A percentile compares a stretch with the other conserved stretches of the same genome.
phyloP scores from a whole-genome alignment of 495 filamentous ascomycete species.

The Talaromyces wortmannii region DNA sequence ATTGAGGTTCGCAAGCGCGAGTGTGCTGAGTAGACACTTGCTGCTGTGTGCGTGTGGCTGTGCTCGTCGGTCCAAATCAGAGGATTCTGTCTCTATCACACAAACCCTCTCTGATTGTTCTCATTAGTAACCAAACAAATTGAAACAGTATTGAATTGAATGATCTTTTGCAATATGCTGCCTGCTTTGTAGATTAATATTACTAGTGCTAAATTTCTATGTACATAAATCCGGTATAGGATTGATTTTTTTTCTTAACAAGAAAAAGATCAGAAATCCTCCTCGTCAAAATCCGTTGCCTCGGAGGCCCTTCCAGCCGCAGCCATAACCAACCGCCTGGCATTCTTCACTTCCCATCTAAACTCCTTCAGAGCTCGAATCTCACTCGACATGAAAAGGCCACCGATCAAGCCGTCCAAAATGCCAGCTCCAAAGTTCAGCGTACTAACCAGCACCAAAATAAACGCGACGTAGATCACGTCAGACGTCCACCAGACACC shows the following conservation, averaged over 20 bases:
- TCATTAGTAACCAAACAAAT: background rate
- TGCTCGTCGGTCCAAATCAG: background rate
- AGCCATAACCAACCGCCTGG: constrained; percentile 31
- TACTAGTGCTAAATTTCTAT: background rate
- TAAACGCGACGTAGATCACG: constrained; percentile 69
- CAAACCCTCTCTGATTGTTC: background rate
- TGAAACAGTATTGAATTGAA: background rate
- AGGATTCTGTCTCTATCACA: background rate
- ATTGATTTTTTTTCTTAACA: background rate
- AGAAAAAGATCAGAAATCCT: background rate
- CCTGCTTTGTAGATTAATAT: background rate
- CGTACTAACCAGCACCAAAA: constrained; percentile 70
- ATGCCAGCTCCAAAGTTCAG: constrained; percentile 69
- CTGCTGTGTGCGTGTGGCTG: background rate
- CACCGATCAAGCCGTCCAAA: constrained; percentile 77
- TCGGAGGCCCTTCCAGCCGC: constrained; percentile 6
- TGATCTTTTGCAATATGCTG: too few relatives aligned
- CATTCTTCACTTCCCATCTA: constrained; percentile 84
- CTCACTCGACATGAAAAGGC: constrained; percentile 80
- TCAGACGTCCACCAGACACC: constrained; percentile 79
- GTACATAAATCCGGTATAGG: background rate
- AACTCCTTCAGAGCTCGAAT: constrained; percentile 84
- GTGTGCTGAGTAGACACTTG: constrained; percentile 31
- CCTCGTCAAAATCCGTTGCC: constrained; percentile 1
- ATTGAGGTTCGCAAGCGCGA: constrained; percentile 69